Evolutionary conservation across 2,329 filamentous ascomycete genomes (phyloP), one percentile per base, ranked within the genome.

Genomic region (Cladosporium sp.): DNA sequence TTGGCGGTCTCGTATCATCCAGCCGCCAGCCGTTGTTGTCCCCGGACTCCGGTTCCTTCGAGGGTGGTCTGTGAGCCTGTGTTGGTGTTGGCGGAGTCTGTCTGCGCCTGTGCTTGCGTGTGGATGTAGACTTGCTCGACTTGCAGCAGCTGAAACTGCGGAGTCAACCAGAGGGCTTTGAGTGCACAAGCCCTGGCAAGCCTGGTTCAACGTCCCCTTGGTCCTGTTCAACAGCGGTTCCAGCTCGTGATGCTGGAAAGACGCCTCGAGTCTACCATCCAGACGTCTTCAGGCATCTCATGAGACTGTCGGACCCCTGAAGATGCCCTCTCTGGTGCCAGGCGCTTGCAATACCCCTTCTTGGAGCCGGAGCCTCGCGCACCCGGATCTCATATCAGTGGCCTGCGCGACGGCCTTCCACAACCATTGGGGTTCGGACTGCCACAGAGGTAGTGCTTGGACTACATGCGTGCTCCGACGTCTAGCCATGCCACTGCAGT

Each of bases 41-140:
- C 58, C 58, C 58, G 30, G 58, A 61, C 58, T 61, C 46, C 46
- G 58, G 58, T 18, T 61, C 49, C 28, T 51, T 48, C 16, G 46
- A 53, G 53, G 58, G 30, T 32, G 30, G 56, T 58, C 56, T 46
- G 56, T 58, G 56, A n/a, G n/a, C n/a, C n/a, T n/a, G n/a, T n/a
- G 46, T 28, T 7, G 28, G 7, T 4, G 23, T 13, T 26, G 51
- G 26, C 18, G 28, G 51, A 54, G 51, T 54, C 51, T 54, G 51
- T 54, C 51, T 54, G 51, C 23, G 54, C 54, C 3, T 32, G 30
- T 25, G 53, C 30, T 21, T 57, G 53, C n/a, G 54, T 39, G 54
- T 32, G 39, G 54, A 32, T 32, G 30, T 23, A 18, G 54, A 58
- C 26, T 56, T 32, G n/a, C n/a, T n/a, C n/a, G n/a, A n/a, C n/a